Base-by-base conservation (phyloP, 108 stramenopile species). In the Pseudonitzschia delicatissima region DNA sequence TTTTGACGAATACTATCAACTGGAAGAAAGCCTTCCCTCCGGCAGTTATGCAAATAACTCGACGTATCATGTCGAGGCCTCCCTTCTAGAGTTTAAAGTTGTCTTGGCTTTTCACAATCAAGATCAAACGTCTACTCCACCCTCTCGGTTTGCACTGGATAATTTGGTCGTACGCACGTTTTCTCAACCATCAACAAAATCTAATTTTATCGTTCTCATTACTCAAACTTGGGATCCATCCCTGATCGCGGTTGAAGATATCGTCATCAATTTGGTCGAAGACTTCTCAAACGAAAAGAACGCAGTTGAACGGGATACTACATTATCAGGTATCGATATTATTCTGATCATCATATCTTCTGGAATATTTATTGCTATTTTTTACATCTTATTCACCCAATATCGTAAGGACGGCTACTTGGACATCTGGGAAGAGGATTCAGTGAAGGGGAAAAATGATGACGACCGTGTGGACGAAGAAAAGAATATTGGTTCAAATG, bases 281-380 rank as follows among this genome's bases (percentile, higher is more conserved):
- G 39, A 25, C 2, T 28, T 40, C 39, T 29, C 21, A 7, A 63
- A 60, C 39, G 45, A 55, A 58, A 3, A 5, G 1, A 15, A 45
- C 17, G n/a, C 18, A 15, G 27, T 9, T 15, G 39, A 61, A 5
- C 48, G 50, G 7, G 26, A n/a, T 18, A 23, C n/a, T 42, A 21
- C 8, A 34, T 44, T 79, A 25, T 76, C 79, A n/a, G 39, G 33
- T 4, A 33, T 81, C 15, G 79, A 81, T 32, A 44, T 71, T 53
- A 61, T 72, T 34, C 50, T 81, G n/a, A 72, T 81, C 11, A 49
- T 45, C 25, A 44, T 57, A 28, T 71, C 73, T 55, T 60, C 39
- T 12, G n/a, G 63, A 32, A 81, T 76, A 28, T 63, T 76, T 27
- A 21, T 72, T 13, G 67, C 63, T 12, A 64, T 81, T 27, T 8